A percentile compares a stretch with the other conserved stretches of the same genome.
These are phyloP conservation scores for Wickerhamomyces strasburgensis DNA, from an alignment of 805 yeast species.

Conservation along the genomic window DNA sequence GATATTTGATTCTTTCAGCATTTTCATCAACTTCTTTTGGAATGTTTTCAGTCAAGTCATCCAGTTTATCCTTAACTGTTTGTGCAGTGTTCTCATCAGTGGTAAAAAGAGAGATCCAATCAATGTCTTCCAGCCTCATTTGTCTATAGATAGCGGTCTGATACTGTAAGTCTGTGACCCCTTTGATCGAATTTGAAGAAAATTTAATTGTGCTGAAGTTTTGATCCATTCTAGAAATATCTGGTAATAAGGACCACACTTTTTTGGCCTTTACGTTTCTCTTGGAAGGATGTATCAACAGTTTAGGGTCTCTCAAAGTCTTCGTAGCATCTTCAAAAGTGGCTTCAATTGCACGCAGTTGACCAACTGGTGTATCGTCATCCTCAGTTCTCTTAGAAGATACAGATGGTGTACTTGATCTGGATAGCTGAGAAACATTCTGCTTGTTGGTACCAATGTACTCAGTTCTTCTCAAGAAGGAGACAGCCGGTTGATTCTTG, in stretches of 20 bases:
- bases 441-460: conserved; percentile 42
- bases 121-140: conserved; percentile 60
- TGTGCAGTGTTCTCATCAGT: conserved; percentile 40
- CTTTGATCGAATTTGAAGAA: conserved; percentile 25
- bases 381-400: conserved; percentile 4
- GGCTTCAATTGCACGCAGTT: conserved; percentile 65
- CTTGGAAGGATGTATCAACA: conserved; percentile 73
- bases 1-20: conserved; percentile 44
- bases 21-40: conserved; percentile 30
- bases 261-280: conserved; percentile 66
- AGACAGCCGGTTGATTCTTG: conserved; percentile 41
- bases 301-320: conserved; percentile 36
- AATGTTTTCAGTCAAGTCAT: conserved; percentile 46
- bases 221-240: conserved; percentile 85
- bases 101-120: conserved; percentile 71
- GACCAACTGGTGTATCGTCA: conserved; percentile 53
- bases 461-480: conserved; percentile 93
- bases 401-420: conserved; percentile 14
- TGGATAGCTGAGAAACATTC: conserved; percentile 7
- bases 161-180: conserved; percentile 13
- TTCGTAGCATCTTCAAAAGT: conserved; percentile 64
- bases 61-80: conserved; percentile 36
- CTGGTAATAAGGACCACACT: conserved; percentile 83
- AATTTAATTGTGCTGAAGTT: conserved; percentile 62
- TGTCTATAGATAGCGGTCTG: conserved; percentile 68